A percentile compares a stretch with the other conserved stretches of the same genome.
Evolutionary conservation across 208 protist species (phyloP).

Genomic region (Trypanosomatidae sp.): DNA sequence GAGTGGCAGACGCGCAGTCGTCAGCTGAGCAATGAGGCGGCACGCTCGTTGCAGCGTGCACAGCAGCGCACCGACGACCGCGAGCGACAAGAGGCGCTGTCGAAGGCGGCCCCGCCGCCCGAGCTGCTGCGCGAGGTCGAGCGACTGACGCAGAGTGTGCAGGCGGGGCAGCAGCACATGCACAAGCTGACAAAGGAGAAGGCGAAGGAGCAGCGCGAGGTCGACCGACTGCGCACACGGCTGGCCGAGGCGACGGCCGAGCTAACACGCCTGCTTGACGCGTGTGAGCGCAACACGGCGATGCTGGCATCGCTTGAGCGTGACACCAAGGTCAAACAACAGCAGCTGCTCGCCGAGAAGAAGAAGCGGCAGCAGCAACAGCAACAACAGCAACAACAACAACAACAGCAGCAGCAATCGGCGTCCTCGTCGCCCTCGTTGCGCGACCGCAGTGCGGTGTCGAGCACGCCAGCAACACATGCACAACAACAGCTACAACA

Average conservation of each 20-base stretch:
- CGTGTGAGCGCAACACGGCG: constrained; percentile 6
- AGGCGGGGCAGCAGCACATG: constrained; percentile 29
- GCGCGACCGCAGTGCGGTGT: too few relatives aligned
- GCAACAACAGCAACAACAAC: too few relatives aligned
- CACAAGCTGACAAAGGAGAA: constrained; percentile 51
- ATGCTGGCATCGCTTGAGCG: constrained; percentile 19
- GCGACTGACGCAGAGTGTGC: constrained; percentile 28
- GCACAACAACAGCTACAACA: too few relatives aligned
- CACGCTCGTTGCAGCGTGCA: constrained; percentile 25
- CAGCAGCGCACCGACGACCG: constrained; percentile 39
- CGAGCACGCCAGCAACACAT: too few relatives aligned
- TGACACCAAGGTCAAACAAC: constrained; percentile 16
- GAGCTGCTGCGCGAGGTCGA: constrained; percentile 52
- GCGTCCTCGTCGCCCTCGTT: too few relatives aligned
- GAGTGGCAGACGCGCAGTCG: constrained; percentile 5
- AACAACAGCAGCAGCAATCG: too few relatives aligned
- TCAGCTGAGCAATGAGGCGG: constrained; percentile 35
- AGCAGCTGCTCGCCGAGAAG: too few relatives aligned
- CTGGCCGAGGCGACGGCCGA: constrained; percentile 32
- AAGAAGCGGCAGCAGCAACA: too few relatives aligned
- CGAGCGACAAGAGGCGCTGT: constrained; percentile 40
- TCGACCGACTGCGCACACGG: constrained; percentile 13
- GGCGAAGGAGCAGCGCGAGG: constrained; percentile 34
- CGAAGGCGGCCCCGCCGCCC: constrained; percentile 41
- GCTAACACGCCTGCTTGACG: constrained; percentile 9